Base-by-base conservation (phyloP, 2,329 filamentous ascomycete genomes). In the Penicillium sp. region DNA sequence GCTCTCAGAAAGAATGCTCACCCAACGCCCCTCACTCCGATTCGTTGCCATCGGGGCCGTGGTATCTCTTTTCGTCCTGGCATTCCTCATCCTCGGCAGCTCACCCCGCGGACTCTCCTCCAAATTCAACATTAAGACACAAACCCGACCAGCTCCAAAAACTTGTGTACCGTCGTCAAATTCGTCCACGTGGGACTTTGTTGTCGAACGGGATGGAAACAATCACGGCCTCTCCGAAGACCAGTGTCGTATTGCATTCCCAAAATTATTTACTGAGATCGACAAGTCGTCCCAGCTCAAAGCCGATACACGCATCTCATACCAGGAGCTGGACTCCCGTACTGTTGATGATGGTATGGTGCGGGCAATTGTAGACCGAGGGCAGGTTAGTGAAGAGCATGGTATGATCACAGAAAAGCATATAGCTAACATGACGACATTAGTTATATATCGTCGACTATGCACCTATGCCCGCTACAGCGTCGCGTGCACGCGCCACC, bases 191-290 rank as follows among this genome's bases (percentile, higher is more conserved):
- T 75, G 73, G 73, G 60, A 68, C n/a, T 75, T 74, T 58, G 16
- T 57, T 1, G 58, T 64, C 5, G 53, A 60, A 44, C 67, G 68
- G 11, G 72, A 76, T 61, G 72, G 59, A 11, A 59, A 72, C 53
- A 68, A 75, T 44, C 69, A 75, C 47, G 72, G 70, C 3, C 56
- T 76, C 22, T 71, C 65, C 14, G 62, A 68, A 18, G 64, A 62
- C 32, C 72, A 75, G 48, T 76, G 74, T 43, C 65, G 60, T n/a
- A 50, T 53, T n/a, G 73, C 73, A n/a, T 76, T 76, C 40, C 74
- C 74, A 2, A 74, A 72, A 47, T 54, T 76, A 16, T 76, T 72
- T 41, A 51, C 56, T 5, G 74, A 76, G 51, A 59, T 74, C 21
- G 69, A 75, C 21, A 71, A 70, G 47, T 65, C 70, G 11, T 68